These are phyloP conservation scores for Cyclaneusma minus DNA, from an alignment of 2,329 filamentous ascomycete genomes.

Conservation along the genomic window DNA sequence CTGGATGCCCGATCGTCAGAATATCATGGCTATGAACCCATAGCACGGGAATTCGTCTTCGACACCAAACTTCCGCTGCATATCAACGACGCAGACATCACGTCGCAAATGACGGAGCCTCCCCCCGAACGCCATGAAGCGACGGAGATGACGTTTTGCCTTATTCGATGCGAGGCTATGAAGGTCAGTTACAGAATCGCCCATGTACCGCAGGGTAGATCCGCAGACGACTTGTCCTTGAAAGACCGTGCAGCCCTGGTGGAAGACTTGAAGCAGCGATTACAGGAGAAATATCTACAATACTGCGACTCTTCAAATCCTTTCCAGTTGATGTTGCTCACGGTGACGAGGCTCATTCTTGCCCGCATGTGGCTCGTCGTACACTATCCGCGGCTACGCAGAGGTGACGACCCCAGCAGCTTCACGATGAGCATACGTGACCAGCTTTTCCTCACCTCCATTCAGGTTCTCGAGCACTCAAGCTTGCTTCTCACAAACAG, in stretches of 20 bases:
- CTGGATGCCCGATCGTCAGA: conserved; percentile 40
- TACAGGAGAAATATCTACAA: background rate
- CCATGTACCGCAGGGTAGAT: conserved; percentile 1
- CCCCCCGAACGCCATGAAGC: conserved; percentile 32
- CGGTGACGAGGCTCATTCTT: background rate
- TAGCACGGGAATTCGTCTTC: conserved; percentile 38
- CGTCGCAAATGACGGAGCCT: conserved; percentile 27
- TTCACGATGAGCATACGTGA: conserved; percentile 16
- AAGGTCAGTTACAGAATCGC: conserved; percentile 1
- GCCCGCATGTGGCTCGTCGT: conserved; percentile 1
- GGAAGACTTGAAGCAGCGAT: conserved; percentile 1
- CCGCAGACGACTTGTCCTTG: background rate
- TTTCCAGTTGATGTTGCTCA: background rate
- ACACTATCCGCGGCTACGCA: background rate
- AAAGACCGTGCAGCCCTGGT: conserved; percentile 1
- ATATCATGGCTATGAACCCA: conserved; percentile 27
- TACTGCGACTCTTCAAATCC: background rate
- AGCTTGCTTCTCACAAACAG: conserved; percentile 42
- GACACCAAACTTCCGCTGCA: conserved; percentile 41
- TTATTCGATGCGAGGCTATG: background rate
- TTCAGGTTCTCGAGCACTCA: conserved; percentile 62
- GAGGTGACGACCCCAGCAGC: too few relatives aligned
- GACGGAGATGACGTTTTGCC: conserved; percentile 31
- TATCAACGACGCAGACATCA: conserved; percentile 37
- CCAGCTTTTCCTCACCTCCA: conserved; percentile 53